Conservation (phyloP, 2,329 filamentous ascomycete genomes). For the Alternaria solani region DNA sequence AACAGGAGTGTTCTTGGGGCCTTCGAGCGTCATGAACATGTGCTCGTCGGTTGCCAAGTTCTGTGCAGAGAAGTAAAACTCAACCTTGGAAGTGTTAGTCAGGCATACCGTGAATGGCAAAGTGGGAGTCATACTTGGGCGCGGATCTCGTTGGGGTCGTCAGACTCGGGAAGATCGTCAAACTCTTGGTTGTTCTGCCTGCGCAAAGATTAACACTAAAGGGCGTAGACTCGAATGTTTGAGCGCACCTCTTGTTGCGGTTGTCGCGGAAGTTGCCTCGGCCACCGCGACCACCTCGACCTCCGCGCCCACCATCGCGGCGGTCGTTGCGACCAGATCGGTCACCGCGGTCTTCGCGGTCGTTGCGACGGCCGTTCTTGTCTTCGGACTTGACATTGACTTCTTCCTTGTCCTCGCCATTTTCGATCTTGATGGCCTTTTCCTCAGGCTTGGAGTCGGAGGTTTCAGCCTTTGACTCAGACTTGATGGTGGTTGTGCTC, state of each 20-base stretch:
- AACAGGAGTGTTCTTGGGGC: slow-evolving; percentile 82
- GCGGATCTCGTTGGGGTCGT: slow-evolving; percentile 82
- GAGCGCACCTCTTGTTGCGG: slow-evolving; percentile 25
- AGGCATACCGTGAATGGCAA: background rate
- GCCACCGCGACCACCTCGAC: slow-evolving; percentile 25
- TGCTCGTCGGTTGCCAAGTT: slow-evolving; percentile 91
- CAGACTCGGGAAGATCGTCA: slow-evolving; percentile 69
- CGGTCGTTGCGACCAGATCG: slow-evolving; percentile 18
- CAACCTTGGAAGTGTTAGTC: slow-evolving; percentile 67
- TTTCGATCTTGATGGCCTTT: slow-evolving; percentile 9
- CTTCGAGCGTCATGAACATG: slow-evolving; percentile 79
- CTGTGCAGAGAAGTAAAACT: slow-evolving; percentile 94
- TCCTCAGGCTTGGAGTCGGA: slow-evolving; percentile 9
- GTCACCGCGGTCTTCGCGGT: slow-evolving; percentile 23
- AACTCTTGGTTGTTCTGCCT: slow-evolving; percentile 45
- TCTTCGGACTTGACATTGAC: slow-evolving; percentile 29
- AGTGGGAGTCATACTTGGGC: slow-evolving; percentile 69
- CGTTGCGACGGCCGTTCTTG: slow-evolving; percentile 23
- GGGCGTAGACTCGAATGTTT: too few relatives aligned
- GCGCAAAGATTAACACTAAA: slow-evolving; percentile 15
- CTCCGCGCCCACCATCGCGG: slow-evolving; percentile 17
- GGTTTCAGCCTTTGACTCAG: slow-evolving; percentile 22
- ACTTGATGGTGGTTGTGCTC: slow-evolving; percentile 19
- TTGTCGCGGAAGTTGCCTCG: slow-evolving; percentile 30
- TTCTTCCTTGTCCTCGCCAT: slow-evolving; percentile 29